Evolutionary conservation across 1,284 basidiomycete species (phyloP).

Genomic region (Vanrija humicola): DNA sequence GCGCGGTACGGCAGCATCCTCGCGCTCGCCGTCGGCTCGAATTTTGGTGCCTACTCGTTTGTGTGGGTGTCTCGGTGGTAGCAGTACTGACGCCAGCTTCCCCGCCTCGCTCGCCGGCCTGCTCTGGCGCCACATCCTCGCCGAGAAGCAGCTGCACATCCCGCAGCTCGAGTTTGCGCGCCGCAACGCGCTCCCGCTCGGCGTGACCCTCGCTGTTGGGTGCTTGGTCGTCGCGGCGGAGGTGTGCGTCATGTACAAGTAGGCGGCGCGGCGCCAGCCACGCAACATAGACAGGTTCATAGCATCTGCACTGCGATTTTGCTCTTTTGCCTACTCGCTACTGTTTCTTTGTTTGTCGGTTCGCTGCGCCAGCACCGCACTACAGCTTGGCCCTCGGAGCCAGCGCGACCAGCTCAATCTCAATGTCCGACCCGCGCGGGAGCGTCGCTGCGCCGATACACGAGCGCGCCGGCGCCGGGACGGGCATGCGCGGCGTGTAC

Average conservation of each 20-base stretch:
- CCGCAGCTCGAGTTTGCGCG: conserved; percentile 63
- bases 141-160: conserved; percentile 73
- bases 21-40: conserved; percentile 74
- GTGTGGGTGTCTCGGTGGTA: conserved; percentile 53
- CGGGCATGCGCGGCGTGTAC: conserved; percentile 25
- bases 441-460: conserved; percentile 60
- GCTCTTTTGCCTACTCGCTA: too few species aligned
- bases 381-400: conserved; percentile 25
- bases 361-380: too few species aligned
- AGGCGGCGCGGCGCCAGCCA: not conserved
- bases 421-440: conserved; percentile 58
- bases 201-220: conserved; percentile 61
- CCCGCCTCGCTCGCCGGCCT: conserved; percentile 85
- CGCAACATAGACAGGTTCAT: too few species aligned
- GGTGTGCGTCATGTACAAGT: conserved; percentile 46
- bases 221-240: conserved; percentile 49
- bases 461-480: conserved; percentile 59
- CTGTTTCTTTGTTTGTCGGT: too few species aligned
- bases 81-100: conserved; percentile 45
- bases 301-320: too few species aligned
- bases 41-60: conserved; percentile 88
- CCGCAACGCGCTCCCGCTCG: conserved; percentile 66
- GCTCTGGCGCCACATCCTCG: conserved; percentile 76
- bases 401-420: conserved; percentile 61
- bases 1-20: conserved; percentile 51